phyloP scores from a whole-genome alignment of 768 basidiomycete species.

The Lentinula lateritia region DNA sequence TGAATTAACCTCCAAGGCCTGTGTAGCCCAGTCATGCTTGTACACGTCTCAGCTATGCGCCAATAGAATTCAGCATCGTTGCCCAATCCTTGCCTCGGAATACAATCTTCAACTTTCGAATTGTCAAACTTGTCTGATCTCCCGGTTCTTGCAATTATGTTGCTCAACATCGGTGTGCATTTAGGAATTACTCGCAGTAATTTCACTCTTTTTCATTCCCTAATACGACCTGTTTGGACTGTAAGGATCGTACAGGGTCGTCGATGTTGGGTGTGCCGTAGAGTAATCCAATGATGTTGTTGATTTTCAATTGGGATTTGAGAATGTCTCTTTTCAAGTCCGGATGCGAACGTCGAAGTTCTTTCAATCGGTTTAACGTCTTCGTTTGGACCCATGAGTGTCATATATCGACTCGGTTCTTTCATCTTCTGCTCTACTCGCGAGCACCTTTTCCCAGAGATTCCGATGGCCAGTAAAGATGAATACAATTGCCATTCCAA shows the following conservation, averaged over 20 bases:
- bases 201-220: not conserved
- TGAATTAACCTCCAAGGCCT: constrained; percentile 9
- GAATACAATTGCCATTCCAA: constrained; percentile 7
- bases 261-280: not conserved
- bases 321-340: not conserved
- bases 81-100: not conserved
- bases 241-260: not conserved
- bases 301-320: not conserved
- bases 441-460: constrained; percentile 5
- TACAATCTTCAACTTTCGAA: not conserved
- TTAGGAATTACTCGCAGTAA: not conserved
- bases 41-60: not conserved
- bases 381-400: not conserved
- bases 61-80: not conserved
- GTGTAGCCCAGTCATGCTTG: not conserved
- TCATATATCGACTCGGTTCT: not conserved
- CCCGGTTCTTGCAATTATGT: too few species aligned
- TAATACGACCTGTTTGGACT: not conserved
- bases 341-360: not conserved
- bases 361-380: not conserved
- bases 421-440: not conserved
- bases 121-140: not conserved
- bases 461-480: constrained; percentile 8
- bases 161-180: too few species aligned
- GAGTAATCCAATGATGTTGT: not conserved